Percentiles rank a stretch among this genome's conserved stretches.
Evolutionary conservation across 1,284 basidiomycete genomes (phyloP).

Genomic region (Exsudoporus floridanus): DNA sequence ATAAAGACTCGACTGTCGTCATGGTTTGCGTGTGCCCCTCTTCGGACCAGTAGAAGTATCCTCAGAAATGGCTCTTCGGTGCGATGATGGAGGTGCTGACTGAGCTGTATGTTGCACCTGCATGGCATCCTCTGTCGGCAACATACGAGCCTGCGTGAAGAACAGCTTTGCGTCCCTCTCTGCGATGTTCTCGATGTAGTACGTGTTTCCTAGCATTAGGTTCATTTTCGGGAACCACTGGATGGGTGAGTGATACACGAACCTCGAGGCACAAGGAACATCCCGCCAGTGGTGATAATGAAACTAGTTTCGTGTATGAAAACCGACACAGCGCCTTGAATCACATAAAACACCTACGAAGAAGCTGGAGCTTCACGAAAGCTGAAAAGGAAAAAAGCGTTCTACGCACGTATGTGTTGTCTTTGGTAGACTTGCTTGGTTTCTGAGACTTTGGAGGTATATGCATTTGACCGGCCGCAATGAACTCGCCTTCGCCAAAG

Average conservation of each 20-base stretch:
- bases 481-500: conserved; percentile 90
- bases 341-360: conserved; percentile 80
- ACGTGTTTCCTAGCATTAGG: conserved; percentile 71
- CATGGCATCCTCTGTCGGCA: conserved; percentile 34
- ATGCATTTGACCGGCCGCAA: conserved; percentile 85
- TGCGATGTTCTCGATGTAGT: conserved; percentile 86
- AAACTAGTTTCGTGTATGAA: conserved; percentile 79
- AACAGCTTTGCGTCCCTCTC: conserved; percentile 81
- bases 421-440: conserved; percentile 85
- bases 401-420: conserved; percentile 88
- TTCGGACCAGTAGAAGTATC: conserved; percentile 18
- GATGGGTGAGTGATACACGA: conserved; percentile 21
- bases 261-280: conserved; percentile 92
- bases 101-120: conserved; percentile 28
- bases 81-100: conserved; percentile 36
- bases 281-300: conserved; percentile 78
- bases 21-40: conserved; percentile 21
- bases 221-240: not conserved
- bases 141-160: conserved; percentile 90
- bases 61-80: conserved; percentile 32
- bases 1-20: conserved; percentile 1
- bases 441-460: conserved; percentile 81
- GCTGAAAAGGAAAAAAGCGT: not conserved
- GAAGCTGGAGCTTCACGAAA: not conserved
- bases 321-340: conserved; percentile 85